A percentile compares a stretch with the other conserved stretches of the same genome.
Conservation (phyloP, 768 basidiomycete species). For the Favolaschia claudopus region DNA sequence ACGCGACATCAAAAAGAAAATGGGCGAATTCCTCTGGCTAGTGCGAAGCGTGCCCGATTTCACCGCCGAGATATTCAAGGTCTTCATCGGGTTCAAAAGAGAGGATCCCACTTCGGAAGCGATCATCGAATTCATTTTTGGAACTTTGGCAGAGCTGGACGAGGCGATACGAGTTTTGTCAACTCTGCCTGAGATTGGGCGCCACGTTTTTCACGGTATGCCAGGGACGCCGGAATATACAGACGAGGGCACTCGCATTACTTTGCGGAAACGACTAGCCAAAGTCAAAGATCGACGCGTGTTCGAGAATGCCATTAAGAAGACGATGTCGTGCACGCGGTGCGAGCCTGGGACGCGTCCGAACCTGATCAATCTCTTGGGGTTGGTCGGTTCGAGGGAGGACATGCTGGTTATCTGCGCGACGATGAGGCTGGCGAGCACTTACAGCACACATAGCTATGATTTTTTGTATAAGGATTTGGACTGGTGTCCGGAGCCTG, state of each 20-base stretch:
- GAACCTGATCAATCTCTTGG: constrained; percentile 7
- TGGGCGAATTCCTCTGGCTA: constrained; percentile 18
- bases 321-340: constrained; percentile 1
- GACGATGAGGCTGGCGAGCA: constrained; percentile 1
- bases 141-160: not conserved
- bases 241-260: constrained; percentile 1
- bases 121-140: constrained; percentile 15
- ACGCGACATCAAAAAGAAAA: constrained; percentile 19
- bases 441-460: constrained; percentile 7
- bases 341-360: constrained; percentile 5
- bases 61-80: constrained; percentile 7
- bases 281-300: not conserved
- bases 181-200: constrained; percentile 1
- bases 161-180: constrained; percentile 8
- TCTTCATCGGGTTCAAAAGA: not conserved
- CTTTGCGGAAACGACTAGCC: not conserved
- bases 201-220: not conserved
- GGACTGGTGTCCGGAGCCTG: constrained; percentile 2
- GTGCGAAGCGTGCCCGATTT: constrained; percentile 10
- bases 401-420: constrained; percentile 6
- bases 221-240: not conserved
- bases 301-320: constrained; percentile 4
- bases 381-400: constrained; percentile 6
- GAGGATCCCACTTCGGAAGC: not conserved
- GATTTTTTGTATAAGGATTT: constrained; percentile 13